Evolutionary conservation across 2,329 filamentous ascomycete genomes (phyloP).

Genomic region (Hymenotorrendiella dingleyae): DNA sequence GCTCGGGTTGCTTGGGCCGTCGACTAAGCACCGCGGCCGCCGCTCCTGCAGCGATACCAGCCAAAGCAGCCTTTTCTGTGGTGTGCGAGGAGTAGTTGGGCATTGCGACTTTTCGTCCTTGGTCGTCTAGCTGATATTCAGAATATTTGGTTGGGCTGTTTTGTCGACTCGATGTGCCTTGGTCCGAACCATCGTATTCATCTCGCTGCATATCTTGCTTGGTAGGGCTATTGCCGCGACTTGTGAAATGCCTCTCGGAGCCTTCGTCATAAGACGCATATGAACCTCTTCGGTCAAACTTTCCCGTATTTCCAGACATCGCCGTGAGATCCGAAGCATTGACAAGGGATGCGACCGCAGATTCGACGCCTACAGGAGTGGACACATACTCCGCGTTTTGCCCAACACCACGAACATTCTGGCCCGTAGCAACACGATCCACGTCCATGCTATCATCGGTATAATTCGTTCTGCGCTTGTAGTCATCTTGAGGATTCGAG

Average conservation of each 20-base stretch:
- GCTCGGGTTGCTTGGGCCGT: constrained; percentile 22
- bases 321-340: constrained; percentile 72
- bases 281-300: constrained; percentile 27
- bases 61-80: constrained; percentile 22
- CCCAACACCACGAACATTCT: constrained; percentile 64
- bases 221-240: constrained; percentile 37
- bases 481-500: constrained; percentile 50
- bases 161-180: constrained; percentile 18
- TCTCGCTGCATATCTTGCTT: constrained; percentile 28
- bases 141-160: constrained; percentile 25
- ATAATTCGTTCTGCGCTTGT: constrained; percentile 45
- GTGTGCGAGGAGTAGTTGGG: constrained; percentile 24
- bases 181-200: constrained; percentile 18
- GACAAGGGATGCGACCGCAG: constrained; percentile 78
- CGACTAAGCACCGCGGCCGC: constrained; percentile 25
- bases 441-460: constrained; percentile 53
- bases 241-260: constrained; percentile 30
- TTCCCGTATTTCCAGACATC: constrained; percentile 38
- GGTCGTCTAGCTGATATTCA: constrained; percentile 31
- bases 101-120: constrained; percentile 30
- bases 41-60: constrained; percentile 24
- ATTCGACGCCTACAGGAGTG: constrained; percentile 70
- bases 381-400: constrained; percentile 74
- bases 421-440: constrained; percentile 56
- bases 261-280: constrained; percentile 31